These are phyloP conservation scores for Cladosporium sp. DNA, from an alignment of 2,329 filamentous ascomycete species.

Conservation along the genomic window DNA sequence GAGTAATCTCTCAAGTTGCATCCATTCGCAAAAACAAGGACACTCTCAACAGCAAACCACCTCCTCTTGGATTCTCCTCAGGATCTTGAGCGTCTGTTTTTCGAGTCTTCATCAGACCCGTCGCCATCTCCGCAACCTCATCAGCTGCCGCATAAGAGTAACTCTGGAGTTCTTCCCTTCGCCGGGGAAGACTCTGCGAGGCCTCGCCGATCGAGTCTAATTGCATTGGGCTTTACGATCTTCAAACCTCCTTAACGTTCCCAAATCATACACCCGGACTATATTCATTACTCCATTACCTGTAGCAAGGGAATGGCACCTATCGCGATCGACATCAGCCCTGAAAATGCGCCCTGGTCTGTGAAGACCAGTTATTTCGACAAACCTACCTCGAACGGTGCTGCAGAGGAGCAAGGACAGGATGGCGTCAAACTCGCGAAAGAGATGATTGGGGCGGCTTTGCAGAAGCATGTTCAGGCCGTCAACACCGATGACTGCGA, in stretches of 20 bases:
- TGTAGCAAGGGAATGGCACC: slow-evolving; percentile 62
- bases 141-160: slow-evolving; percentile 99
- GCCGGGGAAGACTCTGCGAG: slow-evolving; percentile 98
- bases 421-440: slow-evolving; percentile 57
- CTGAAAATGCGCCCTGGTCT: slow-evolving; percentile 33
- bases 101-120: slow-evolving; percentile 38
- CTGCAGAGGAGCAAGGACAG: slow-evolving; percentile 35
- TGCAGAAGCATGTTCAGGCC: slow-evolving; percentile 76
- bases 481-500: slow-evolving; percentile 86
- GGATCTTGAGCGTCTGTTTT: slow-evolving; percentile 39
- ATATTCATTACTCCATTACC: slow-evolving; percentile 12
- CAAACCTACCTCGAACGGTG: slow-evolving; percentile 3
- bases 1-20: slow-evolving; percentile 44
- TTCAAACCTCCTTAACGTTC: slow-evolving; percentile 89
- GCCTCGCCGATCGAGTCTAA: slow-evolving; percentile 67
- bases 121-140: slow-evolving; percentile 56
- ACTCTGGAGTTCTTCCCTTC: slow-evolving; percentile 98
- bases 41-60: slow-evolving; percentile 47
- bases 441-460: slow-evolving; percentile 77
- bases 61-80: slow-evolving; percentile 30
- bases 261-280: slow-evolving; percentile 5
- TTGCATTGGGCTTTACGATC: slow-evolving; percentile 83
- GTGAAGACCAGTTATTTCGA: slow-evolving; percentile 30
- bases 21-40: slow-evolving; percentile 31
- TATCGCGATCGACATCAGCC: slow-evolving; percentile 54